These are phyloP conservation scores for Sphaerulina populicola DNA, from an alignment of 2,329 filamentous ascomycete species.

Conservation along the genomic window DNA sequence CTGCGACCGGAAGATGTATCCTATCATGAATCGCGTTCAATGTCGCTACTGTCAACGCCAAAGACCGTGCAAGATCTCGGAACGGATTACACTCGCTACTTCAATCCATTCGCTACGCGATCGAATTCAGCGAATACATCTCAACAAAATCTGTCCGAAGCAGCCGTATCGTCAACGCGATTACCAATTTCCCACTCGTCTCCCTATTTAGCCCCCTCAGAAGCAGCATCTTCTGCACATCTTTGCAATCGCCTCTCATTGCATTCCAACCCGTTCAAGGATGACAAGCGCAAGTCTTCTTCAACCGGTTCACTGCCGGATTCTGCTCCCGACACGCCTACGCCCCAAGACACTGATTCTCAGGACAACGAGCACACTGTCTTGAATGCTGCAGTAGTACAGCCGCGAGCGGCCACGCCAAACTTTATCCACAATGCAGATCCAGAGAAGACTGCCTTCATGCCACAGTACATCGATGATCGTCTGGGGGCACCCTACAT, in stretches of 20 bases:
- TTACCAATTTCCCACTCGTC: slow-evolving; percentile 23
- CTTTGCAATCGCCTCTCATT: slow-evolving; percentile 26
- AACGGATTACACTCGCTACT: slow-evolving; percentile 34
- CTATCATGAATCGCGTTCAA: slow-evolving; percentile 24
- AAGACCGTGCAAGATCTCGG: slow-evolving; percentile 33
- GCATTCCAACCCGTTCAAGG: slow-evolving; percentile 28
- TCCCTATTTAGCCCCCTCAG: slow-evolving; percentile 17
- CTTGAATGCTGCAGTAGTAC: slow-evolving; percentile 10
- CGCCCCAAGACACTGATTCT: not conserved
- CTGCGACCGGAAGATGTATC: slow-evolving; percentile 18
- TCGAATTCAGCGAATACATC: slow-evolving; percentile 31
- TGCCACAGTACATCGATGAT: slow-evolving; percentile 40
- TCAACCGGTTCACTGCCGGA: slow-evolving; percentile 22
- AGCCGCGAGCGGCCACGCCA: slow-evolving; percentile 21
- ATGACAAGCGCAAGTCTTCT: slow-evolving; percentile 25
- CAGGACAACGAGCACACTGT: slow-evolving; percentile 9
- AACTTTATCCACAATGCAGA: slow-evolving; percentile 27
- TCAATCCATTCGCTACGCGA: slow-evolving; percentile 33
- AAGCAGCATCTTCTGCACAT: slow-evolving; percentile 21
- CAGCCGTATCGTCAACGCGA: slow-evolving; percentile 8
- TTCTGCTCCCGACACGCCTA: slow-evolving; percentile 2
- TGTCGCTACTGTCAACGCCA: slow-evolving; percentile 27
- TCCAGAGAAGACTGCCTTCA: slow-evolving; percentile 31
- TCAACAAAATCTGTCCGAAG: slow-evolving; percentile 25
- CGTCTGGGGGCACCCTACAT: slow-evolving; percentile 42